Percentiles rank a stretch among this genome's conserved stretches.
phyloP scores from a whole-genome alignment of 768 basidiomycete species.

The Coprinellus aureogranulatus region DNA sequence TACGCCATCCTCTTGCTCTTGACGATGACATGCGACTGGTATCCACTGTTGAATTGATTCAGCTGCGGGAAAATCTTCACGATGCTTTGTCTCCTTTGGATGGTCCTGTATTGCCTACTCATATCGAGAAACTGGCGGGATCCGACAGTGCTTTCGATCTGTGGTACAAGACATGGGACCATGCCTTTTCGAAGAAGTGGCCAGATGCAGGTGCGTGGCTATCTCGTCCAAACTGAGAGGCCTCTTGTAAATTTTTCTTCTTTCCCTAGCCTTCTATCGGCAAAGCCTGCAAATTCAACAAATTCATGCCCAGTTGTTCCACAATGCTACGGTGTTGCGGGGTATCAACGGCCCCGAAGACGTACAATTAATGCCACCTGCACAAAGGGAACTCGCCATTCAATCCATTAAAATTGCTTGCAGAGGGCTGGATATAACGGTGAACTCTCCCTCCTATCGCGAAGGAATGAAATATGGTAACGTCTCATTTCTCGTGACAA shows the following conservation, averaged over 20 bases:
- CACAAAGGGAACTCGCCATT: constrained; percentile 77
- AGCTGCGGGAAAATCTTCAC: constrained; percentile 81
- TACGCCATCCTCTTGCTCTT: constrained; percentile 85
- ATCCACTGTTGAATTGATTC: constrained; percentile 91
- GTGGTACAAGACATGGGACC: constrained; percentile 84
- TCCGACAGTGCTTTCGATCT: constrained; percentile 76
- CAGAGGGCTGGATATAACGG: constrained; percentile 79
- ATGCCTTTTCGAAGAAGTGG: constrained; percentile 76
- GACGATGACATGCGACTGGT: constrained; percentile 94
- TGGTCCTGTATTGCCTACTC: constrained; percentile 65
- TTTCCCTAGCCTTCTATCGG: constrained; percentile 82
- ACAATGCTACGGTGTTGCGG: constrained; percentile 78
- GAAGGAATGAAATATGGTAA: constrained; percentile 94
- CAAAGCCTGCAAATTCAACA: constrained; percentile 87
- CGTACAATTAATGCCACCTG: constrained; percentile 75
- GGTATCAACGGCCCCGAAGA: constrained; percentile 86
- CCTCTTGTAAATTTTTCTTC: constrained; percentile 4
- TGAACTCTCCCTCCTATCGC: constrained; percentile 79
- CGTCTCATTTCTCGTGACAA: no score
- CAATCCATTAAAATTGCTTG: constrained; percentile 82
- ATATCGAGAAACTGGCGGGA: constrained; percentile 66
- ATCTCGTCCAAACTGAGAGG: neutral
- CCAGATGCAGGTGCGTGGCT: constrained; percentile 66
- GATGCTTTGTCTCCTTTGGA: constrained; percentile 81
- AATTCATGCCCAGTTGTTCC: constrained; percentile 80